Percentiles rank a stretch among this genome's conserved stretches.
Conservation (phyloP, 345 rosid genomes). For the Salix viminalis region DNA sequence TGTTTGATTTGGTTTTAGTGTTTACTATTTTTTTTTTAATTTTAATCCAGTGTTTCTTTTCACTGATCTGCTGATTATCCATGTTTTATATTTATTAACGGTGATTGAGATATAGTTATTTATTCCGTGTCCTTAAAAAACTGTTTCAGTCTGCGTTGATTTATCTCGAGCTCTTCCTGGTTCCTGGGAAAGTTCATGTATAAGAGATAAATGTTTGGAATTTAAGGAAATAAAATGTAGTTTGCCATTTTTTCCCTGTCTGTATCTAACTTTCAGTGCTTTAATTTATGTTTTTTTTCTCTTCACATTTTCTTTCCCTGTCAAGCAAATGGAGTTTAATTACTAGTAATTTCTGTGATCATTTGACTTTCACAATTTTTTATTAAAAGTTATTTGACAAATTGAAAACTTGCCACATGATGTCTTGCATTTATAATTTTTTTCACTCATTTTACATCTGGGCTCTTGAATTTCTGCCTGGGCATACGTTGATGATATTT, state of each 20-base stretch:
- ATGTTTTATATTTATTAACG: too few relatives aligned
- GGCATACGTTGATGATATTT: background rate
- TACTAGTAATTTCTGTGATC: background rate
- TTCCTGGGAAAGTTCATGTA: background rate
- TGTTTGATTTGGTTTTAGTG: background rate
- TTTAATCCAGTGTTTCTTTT: too few relatives aligned
- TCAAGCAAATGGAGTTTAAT: background rate
- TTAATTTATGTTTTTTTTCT: background rate
- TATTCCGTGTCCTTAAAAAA: background rate
- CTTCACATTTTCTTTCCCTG: background rate
- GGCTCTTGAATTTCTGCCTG: background rate
- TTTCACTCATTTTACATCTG: background rate
- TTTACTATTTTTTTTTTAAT: too few relatives aligned
- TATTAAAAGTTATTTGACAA: background rate
- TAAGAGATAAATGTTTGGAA: background rate
- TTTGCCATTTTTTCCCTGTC: too few relatives aligned
- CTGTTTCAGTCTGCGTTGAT: too few relatives aligned
- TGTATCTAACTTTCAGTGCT: too few relatives aligned
- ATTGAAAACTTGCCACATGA: background rate
- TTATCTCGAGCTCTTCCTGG: background rate
- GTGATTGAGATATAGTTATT: background rate
- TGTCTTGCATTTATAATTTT: background rate
- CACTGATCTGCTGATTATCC: too few relatives aligned
- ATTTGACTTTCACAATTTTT: background rate
- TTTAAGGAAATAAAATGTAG: background rate